Percentiles rank a stretch among this genome's conserved stretches.
Evolutionary conservation across 1,284 basidiomycete species (phyloP).

Genomic region (Fomes fomentarius): DNA sequence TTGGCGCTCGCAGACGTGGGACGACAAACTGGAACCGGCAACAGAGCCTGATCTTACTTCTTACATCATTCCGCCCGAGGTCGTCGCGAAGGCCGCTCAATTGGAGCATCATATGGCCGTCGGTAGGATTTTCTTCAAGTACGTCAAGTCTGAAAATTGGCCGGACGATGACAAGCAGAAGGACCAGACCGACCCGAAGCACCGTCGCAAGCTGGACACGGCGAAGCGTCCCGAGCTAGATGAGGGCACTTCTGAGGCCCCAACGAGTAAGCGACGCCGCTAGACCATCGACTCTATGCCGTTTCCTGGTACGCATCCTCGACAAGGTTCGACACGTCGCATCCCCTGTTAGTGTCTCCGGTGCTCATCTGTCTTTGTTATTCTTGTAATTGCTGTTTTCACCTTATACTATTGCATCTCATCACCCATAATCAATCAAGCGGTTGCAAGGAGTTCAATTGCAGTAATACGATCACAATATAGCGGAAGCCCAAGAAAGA

Average conservation of each 20-base stretch:
- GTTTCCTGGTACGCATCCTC: background rate
- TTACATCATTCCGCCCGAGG: background rate
- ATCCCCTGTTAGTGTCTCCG: too few species aligned
- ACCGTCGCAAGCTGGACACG: background rate
- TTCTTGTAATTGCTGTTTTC: too few species aligned
- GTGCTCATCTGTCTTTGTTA: too few species aligned
- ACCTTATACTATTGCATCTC: too few species aligned
- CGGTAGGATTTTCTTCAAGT: background rate
- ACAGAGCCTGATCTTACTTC: background rate
- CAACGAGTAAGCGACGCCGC: background rate
- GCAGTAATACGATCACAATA: too few species aligned
- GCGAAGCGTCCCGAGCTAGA: background rate
- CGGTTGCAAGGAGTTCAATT: too few species aligned
- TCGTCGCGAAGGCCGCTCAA: background rate
- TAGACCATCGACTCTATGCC: too few species aligned
- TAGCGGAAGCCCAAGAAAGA: too few species aligned
- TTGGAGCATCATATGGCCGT: background rate
- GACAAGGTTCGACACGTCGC: too few species aligned
- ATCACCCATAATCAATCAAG: too few species aligned
- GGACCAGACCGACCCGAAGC: background rate
- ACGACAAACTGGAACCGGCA: too few species aligned
- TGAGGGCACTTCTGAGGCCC: background rate
- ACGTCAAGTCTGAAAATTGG: background rate
- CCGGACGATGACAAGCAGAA: background rate
- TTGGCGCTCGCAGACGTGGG: too few species aligned